Base-by-base conservation (phyloP, 2,329 filamentous ascomycete species). In the Colletotrichum eremochloae region DNA sequence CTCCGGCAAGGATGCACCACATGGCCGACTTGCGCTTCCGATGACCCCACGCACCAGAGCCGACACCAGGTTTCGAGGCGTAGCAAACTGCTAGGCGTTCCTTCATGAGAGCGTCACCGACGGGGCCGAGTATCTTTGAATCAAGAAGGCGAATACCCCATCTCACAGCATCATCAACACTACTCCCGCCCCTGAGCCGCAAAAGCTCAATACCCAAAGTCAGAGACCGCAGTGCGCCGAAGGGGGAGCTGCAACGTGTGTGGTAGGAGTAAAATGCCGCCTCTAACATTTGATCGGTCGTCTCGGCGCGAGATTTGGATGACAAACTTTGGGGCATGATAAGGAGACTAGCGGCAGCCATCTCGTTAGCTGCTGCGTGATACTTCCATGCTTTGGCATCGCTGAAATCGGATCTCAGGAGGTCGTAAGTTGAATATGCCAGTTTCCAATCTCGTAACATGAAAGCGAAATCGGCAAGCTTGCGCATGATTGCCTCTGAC, bases 381-480 rank as follows among this genome's bases (percentile, higher is more conserved):
- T 98, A 94, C 77, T 91, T 94, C 96, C 96, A 99, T 1, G 96
- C 97, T 81, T 98, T 98, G 80, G 98, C 95, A 79, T 96, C 96
- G 78, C 91, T 92, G 81, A 96, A 99, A 80, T 99, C 97, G 9
- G 92, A 89, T 65, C 94, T 90, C 11, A 99, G 84, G 6, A 99
- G 88, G 69, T 99, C 96, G 80, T 98, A 99, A 0, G 94, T 97
- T 15, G 93, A 95, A 76, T 96, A 90, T 12, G 96, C 94, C 46
- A 99, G 85, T 81, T 97, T 98, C 91, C 93, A 99, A 81, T 99
- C 97, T 42, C 96, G 90, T 48, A 99, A 87, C 95, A 99, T 98
- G 78, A 99, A 97, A 14, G 95, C 92, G 82, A 96, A 98, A 80
- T 99, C 96, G 55, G 94, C 96, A 61, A 99, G 85, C 79, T 97